These are phyloP conservation scores for Aquilaria malaccensis DNA, from an alignment of 345 rosid genomes.

Conservation along the genomic window DNA sequence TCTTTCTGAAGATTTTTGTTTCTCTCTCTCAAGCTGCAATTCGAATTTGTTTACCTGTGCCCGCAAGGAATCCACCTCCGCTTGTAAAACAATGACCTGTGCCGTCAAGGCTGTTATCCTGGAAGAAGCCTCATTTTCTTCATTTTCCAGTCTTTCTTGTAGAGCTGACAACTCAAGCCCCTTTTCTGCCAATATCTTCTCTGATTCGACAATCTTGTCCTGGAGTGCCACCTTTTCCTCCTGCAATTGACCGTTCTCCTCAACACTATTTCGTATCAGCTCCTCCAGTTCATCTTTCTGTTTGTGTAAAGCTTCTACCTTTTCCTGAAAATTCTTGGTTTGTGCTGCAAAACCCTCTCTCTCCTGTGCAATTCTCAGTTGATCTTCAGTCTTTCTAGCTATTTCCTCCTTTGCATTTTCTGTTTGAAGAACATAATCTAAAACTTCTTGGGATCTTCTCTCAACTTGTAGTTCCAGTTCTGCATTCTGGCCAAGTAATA, in stretches of 20 bases:
- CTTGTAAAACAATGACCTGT: constrained; percentile 19
- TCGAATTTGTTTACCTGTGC: constrained; percentile 33
- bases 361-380: constrained; percentile 35
- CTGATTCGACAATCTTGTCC: constrained; percentile 29
- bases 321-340: constrained; percentile 28
- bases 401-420: constrained; percentile 38
- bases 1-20: constrained; percentile 35
- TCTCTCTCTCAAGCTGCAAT: constrained; percentile 45
- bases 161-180: constrained; percentile 35
- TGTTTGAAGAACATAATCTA: constrained; percentile 36
- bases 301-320: constrained; percentile 31
- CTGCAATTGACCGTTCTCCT: constrained; percentile 29
- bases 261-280: constrained; percentile 24
- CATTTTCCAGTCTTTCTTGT: constrained; percentile 25
- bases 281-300: constrained; percentile 47
- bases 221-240: constrained; percentile 23
- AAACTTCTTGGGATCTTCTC: constrained; percentile 42
- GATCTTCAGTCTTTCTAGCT: constrained; percentile 25
- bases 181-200: constrained; percentile 30
- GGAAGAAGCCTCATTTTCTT: constrained; percentile 41
- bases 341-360: constrained; percentile 32
- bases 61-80: constrained; percentile 42
- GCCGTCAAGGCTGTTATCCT: neutral
- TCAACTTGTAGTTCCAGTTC: constrained; percentile 48
- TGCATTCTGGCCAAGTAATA: constrained; percentile 44